These are phyloP conservation scores for Amoeboaphelidium protococcarum DNA, from an alignment of 371 early-diverging fungal genomes.

Conservation along the genomic window DNA sequence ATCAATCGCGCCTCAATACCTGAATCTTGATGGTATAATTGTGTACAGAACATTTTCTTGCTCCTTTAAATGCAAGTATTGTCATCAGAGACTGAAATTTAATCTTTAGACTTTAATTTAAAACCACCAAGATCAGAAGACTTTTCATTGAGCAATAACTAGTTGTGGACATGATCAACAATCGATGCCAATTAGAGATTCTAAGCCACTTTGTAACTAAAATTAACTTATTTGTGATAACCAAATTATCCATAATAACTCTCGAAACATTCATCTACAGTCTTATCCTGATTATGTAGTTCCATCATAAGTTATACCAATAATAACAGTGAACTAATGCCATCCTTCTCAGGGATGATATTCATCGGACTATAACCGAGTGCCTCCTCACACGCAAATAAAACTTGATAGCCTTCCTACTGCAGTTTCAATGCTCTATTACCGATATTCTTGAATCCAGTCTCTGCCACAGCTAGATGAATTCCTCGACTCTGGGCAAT, in stretches of 20 bases:
- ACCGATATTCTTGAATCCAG: conserved; percentile 89
- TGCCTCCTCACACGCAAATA: conserved; percentile 82
- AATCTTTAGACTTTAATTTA: too few species aligned
- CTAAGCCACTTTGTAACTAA: conserved; percentile 57
- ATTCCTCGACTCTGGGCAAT: conserved; percentile 52
- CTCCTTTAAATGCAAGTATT: too few species aligned
- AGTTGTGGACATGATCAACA: too few species aligned
- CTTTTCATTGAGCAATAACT: too few species aligned
- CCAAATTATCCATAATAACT: conserved; percentile 26
- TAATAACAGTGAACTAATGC: conserved; percentile 38
- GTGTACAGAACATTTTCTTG: too few species aligned
- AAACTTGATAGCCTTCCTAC: conserved; percentile 19
- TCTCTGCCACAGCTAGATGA: conserved; percentile 61
- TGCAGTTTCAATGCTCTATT: conserved; percentile 39
- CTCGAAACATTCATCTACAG: conserved; percentile 33
- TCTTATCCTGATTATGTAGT: conserved; percentile 27
- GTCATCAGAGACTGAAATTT: too few species aligned
- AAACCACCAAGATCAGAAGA: too few species aligned
- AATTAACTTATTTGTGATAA: conserved; percentile 53
- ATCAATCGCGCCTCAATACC: neutral
- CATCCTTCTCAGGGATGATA: conserved; percentile 27
- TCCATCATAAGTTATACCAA: conserved; percentile 52
- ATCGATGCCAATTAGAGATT: too few species aligned
- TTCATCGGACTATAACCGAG: conserved; percentile 62
- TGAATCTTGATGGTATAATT: conserved; percentile 5